Evolutionary conservation across 1,284 basidiomycete species (phyloP), one percentile per base, ranked within the genome.

Genomic region (Serendipita sp.): DNA sequence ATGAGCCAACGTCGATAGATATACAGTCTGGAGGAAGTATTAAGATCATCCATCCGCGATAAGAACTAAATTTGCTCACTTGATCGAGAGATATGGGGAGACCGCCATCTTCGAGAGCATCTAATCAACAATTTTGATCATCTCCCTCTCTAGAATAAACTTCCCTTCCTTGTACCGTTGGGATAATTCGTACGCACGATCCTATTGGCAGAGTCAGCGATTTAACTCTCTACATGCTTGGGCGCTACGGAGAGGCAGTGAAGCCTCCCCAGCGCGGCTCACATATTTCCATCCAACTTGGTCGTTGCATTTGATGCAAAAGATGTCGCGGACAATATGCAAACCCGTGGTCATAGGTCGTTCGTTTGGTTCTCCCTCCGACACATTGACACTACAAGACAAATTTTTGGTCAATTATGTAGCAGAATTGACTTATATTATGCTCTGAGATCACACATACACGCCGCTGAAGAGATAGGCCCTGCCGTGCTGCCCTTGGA

Each of bases 141-240:
- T 79, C 71, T 90, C 90, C 70, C 91, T 87, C 75, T 99, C 95
- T 64, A 99, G 87, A 72, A 99, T 98, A 73, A 84, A 97, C 77
- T 94, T 94, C 72, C 93, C 93, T 77, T 99, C 95, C 73, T 99
- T 99, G 81, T 99, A 99, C 74, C 91, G 93, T 79, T 99, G 94
- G 12, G 83, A 80, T 5, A 78, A 71, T 70, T 96, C 93, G 72
- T 87, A 97, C 3, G 95, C 95, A 63, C 83, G 82, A 73, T 96
- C 94, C 94, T 96, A 70, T 17, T 34, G 60, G 3, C 34, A 61
- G 49, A 62, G 53, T n/a, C 13, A 35, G 17, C 8, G 63, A 61
- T 45, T 53, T 34, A 61, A 61, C 60, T 58, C 44, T 60, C 32
- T 32, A 47, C 29, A 62, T 13, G 60, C 47, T 17, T 15, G 49